These are phyloP conservation scores for Solanum piurae DNA, from an alignment of 257 asterid species.

Conservation along the genomic window DNA sequence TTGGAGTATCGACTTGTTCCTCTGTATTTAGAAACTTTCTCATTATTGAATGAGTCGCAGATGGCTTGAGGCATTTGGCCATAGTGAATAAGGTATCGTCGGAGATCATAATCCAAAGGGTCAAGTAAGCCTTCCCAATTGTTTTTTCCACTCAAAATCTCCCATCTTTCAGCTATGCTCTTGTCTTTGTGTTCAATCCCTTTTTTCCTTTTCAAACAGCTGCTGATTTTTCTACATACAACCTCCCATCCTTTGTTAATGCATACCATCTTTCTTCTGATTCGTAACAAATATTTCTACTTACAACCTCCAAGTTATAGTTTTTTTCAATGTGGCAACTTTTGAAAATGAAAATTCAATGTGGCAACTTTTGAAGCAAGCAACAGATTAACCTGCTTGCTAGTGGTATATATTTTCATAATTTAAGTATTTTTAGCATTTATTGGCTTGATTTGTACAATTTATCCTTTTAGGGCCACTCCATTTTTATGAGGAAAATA, in stretches of 20 bases:
- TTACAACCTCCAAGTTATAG: not conserved
- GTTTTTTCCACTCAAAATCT: slow-evolving; percentile 27
- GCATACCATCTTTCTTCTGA: not conserved
- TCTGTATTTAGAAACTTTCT: slow-evolving; percentile 12
- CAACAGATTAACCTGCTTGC: no score
- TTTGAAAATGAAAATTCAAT: no score
- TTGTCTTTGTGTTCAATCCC: not conserved
- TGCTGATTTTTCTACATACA: not conserved
- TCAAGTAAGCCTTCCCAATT: slow-evolving; percentile 33
- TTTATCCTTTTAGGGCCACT: no score
- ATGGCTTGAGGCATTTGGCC: slow-evolving; percentile 49
- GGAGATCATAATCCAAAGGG: slow-evolving; percentile 46
- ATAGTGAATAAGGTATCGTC: slow-evolving; percentile 30
- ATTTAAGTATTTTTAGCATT: no score
- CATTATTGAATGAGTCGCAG: slow-evolving; percentile 34
- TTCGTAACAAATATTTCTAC: no score
- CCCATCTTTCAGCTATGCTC: slow-evolving; percentile 36
- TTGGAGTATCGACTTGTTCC: slow-evolving; percentile 18
- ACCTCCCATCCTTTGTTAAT: not conserved
- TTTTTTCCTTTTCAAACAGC: not conserved
- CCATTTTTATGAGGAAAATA: no score
- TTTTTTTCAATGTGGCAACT: no score
- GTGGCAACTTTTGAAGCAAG: no score
- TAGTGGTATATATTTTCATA: no score
- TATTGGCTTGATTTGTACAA: no score